Base-by-base conservation (phyloP, 257 asterid species). In the Perilla frutescens region DNA sequence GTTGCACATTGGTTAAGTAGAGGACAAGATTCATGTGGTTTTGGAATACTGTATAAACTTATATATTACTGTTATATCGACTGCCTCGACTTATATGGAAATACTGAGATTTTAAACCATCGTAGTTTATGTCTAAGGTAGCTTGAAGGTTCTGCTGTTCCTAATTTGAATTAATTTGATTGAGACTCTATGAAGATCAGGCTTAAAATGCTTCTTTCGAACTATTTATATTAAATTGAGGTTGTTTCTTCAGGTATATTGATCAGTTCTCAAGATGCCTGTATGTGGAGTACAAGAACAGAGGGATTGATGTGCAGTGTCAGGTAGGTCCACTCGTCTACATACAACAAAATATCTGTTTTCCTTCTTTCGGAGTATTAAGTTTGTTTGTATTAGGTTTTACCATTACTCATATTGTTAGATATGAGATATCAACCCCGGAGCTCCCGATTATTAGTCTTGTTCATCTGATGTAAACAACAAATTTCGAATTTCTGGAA, bases 241-340 rank as follows among this genome's bases (percentile, higher is more conserved):
- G 58, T 14, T 57, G 57, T 75, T 6, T 13, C 64, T 81, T 73
- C 91, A 95, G 99, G 75, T 95, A 91, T 44, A 70, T 92, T 45
- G 99, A 95, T 74, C 99, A 92, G 81, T 82, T 95, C 76, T 95
- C 98, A 11, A 83, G 98, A 84, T 90, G 96, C 86, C 96, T 95
- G 51, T 86, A 95, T 59, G 99, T 95, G 60, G 99, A 95, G 78
- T 95, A 95, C 90, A 95, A 95, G 89, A 90, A 87, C 68, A 88
- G 82, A 2, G 99, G 99, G 60, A 95, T 95, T 20, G 98, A 95
- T 66, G 98, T 95, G 67, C 99, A 95, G 83, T 95, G 99, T 68
- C 99, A 95, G 99, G 99, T 95, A 73, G 9, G n/a, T 37, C 53
- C 45, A 47, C 44, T 68, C 20, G 6, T 57, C 45, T 34, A 14